A percentile compares a stretch with the other conserved stretches of the same genome.
These are phyloP conservation scores for Parachaetomium inaequale DNA, from an alignment of 495 filamentous ascomycete species.

Conservation along the genomic window DNA sequence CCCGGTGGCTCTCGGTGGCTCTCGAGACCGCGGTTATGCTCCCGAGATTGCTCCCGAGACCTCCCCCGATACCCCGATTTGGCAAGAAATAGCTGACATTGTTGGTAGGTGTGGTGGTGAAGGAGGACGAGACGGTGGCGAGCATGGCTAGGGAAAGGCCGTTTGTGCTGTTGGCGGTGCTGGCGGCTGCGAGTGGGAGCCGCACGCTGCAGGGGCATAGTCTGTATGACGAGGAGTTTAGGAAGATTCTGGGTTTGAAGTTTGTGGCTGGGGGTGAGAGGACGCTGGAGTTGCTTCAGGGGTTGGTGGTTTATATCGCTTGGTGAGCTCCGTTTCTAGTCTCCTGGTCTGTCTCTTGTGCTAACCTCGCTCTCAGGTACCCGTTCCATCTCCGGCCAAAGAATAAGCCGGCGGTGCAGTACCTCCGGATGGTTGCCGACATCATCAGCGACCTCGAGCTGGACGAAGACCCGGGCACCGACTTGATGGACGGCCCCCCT, in stretches of 20 bases:
- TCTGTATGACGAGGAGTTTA: slow-evolving; percentile 49
- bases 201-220: slow-evolving; percentile 43
- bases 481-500: not conserved
- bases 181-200: slow-evolving; percentile 44
- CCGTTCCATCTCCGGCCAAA: slow-evolving; percentile 48
- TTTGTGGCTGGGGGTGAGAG: slow-evolving; percentile 48
- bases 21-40: too few species aligned
- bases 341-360: not conserved
- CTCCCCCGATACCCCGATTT: too few species aligned
- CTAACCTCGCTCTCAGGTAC: slow-evolving; percentile 34
- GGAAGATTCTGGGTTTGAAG: slow-evolving; percentile 47
- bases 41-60: too few species aligned
- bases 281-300: slow-evolving; percentile 44
- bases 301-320: slow-evolving; percentile 43
- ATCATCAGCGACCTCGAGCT: slow-evolving; percentile 44
- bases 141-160: slow-evolving; percentile 36
- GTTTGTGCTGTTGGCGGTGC: slow-evolving; percentile 44
- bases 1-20: too few species aligned
- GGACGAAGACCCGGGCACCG: slow-evolving; percentile 32
- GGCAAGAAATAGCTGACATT: too few species aligned
- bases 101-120: slow-evolving; percentile 34
- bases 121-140: slow-evolving; percentile 35
- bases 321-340: slow-evolving; percentile 35
- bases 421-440: slow-evolving; percentile 47
- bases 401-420: slow-evolving; percentile 42